Percentiles rank a stretch among this genome's conserved stretches.
Evolutionary conservation across 805 yeast genomes (phyloP).

Genomic region (Wickerhamomyces canadensis): DNA sequence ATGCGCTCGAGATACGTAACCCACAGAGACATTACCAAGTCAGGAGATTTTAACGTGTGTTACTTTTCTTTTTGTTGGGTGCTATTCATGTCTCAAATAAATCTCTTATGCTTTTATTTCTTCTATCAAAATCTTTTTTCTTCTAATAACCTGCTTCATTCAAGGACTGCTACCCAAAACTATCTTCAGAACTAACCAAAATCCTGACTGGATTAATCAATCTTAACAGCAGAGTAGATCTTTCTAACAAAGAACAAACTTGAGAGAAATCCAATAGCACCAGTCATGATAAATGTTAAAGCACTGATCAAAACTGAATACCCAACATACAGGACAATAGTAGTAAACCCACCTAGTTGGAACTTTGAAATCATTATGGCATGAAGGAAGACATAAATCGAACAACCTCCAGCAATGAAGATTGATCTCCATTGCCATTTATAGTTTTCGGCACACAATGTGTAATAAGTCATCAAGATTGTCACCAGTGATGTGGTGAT

Average conservation of each 20-base stretch:
- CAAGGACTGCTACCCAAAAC: too few relatives aligned
- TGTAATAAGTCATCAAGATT: slow-evolving; percentile 72
- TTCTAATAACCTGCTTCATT: too few relatives aligned
- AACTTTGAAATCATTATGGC: slow-evolving; percentile 70
- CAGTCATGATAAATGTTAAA: slow-evolving; percentile 76
- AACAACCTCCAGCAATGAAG: slow-evolving; percentile 84
- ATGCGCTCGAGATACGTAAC: too few relatives aligned
- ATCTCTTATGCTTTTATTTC: too few relatives aligned
- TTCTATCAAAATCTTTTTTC: too few relatives aligned
- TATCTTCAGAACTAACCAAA: too few relatives aligned
- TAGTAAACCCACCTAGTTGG: slow-evolving; percentile 65
- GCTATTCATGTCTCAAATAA: too few relatives aligned
- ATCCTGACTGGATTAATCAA: slow-evolving; percentile 57
- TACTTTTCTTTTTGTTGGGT: too few relatives aligned
- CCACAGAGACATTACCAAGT: too few relatives aligned
- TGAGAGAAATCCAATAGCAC: slow-evolving; percentile 79
- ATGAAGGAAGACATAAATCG: slow-evolving; percentile 79
- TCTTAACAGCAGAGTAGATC: slow-evolving; percentile 81
- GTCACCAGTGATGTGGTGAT: slow-evolving; percentile 79
- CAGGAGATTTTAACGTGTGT: too few relatives aligned
- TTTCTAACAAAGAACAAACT: slow-evolving; percentile 67
- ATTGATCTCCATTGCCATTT: slow-evolving; percentile 97
- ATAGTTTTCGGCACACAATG: slow-evolving; percentile 86
- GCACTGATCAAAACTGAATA: slow-evolving; percentile 70
- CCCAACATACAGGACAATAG: slow-evolving; percentile 75